Percentiles rank a stretch among this genome's conserved stretches.
Conservation (phyloP, 2,329 filamentous ascomycete species). For the Aspergillus quadricinctus region DNA sequence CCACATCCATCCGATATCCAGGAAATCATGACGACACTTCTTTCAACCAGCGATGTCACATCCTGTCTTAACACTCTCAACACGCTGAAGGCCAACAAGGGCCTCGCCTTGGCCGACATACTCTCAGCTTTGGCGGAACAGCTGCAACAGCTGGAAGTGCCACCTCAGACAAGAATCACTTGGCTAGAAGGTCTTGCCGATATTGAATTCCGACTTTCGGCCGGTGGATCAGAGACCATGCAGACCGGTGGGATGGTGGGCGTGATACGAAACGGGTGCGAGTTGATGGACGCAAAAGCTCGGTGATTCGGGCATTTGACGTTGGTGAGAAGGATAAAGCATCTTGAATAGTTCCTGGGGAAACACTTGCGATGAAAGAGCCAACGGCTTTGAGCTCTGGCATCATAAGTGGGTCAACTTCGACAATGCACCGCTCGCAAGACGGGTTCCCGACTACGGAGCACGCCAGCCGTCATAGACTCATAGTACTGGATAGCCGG, state of each 20-base stretch:
- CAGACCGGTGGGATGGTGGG: constrained; percentile 93
- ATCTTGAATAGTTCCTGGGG: neutral
- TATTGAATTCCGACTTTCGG: constrained; percentile 85
- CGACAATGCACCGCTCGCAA: neutral
- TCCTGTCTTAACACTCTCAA: constrained; percentile 86
- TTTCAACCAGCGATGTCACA: constrained; percentile 81
- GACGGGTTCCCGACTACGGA: neutral
- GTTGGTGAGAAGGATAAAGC: neutral
- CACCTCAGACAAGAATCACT: constrained; percentile 76
- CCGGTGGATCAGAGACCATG: constrained; percentile 78
- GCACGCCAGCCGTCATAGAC: neutral
- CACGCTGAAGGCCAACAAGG: constrained; percentile 77
- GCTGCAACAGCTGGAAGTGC: constrained; percentile 75
- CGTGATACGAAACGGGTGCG: constrained; percentile 79
- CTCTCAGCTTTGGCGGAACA: constrained; percentile 82
- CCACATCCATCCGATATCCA: constrained; percentile 85
- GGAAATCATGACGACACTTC: constrained; percentile 76
- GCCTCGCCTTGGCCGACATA: constrained; percentile 88
- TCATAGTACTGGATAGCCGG: neutral
- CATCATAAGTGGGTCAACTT: neutral
- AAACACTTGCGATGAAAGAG: neutral
- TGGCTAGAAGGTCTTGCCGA: constrained; percentile 91
- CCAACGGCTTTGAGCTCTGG: neutral
- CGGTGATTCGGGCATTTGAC: constrained; percentile 11
- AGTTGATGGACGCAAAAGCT: constrained; percentile 56